These are phyloP conservation scores for Pelargonium australe DNA, from an alignment of 441 rosid species.

Conservation along the genomic window DNA sequence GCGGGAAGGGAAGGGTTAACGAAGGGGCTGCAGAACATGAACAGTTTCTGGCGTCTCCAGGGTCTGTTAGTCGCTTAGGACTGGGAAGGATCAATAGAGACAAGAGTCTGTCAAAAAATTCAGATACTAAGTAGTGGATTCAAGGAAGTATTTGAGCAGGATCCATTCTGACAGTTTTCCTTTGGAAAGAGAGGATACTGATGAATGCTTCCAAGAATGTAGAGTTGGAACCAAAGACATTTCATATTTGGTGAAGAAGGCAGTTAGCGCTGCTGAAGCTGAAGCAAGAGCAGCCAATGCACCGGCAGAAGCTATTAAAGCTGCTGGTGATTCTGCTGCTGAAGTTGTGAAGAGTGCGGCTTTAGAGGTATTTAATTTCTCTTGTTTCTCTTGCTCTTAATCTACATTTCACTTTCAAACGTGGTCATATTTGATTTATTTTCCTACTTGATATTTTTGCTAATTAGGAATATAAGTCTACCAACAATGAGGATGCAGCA, in stretches of 20 bases:
- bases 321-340: constrained; percentile 95
- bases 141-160: constrained; percentile 37
- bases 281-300: constrained; percentile 93
- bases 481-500: constrained; percentile 83
- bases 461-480: constrained; percentile 57
- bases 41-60: constrained; percentile 54
- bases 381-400: not conserved
- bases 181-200: constrained; percentile 60
- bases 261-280: constrained; percentile 89
- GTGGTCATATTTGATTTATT: constrained; percentile 5
- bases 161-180: constrained; percentile 36
- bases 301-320: constrained; percentile 77
- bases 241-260: constrained; percentile 66
- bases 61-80: constrained; percentile 52
- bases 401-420: constrained; percentile 12
- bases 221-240: constrained; percentile 74
- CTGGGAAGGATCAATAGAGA: constrained; percentile 45
- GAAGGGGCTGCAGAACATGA: constrained; percentile 62
- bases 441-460: constrained; percentile 3
- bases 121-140: constrained; percentile 51
- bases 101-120: constrained; percentile 39
- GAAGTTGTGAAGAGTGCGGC: constrained; percentile 93
- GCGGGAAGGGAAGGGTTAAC: constrained; percentile 61
- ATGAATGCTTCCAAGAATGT: constrained; percentile 80
- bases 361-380: constrained; percentile 39